A percentile compares a stretch with the other conserved stretches of the same genome.
These are phyloP conservation scores for Cryphonectria japonica DNA, from an alignment of 2,329 filamentous ascomycete species.

Conservation along the genomic window DNA sequence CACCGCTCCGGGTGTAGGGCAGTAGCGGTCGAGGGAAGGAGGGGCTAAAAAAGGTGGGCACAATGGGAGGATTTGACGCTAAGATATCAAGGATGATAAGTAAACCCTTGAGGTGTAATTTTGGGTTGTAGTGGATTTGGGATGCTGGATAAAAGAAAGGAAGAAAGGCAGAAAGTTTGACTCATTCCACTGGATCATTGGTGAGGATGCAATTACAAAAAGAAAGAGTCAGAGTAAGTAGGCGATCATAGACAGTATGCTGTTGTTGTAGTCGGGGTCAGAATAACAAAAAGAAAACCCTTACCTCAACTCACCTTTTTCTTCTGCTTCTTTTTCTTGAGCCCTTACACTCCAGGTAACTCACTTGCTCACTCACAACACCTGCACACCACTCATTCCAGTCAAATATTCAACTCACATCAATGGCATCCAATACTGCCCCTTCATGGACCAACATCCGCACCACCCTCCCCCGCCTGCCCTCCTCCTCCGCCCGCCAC, in stretches of 20 bases:
- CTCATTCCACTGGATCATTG: not conserved
- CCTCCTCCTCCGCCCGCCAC: not conserved
- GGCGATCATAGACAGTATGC: not conserved
- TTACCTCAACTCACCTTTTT: not conserved
- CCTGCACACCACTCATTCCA: not conserved
- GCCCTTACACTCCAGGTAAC: not conserved
- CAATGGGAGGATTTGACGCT: not conserved
- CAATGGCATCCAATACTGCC: not conserved
- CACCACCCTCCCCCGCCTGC: constrained; percentile 15
- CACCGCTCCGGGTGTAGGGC: not conserved
- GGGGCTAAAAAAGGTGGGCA: not conserved
- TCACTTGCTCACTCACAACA: not conserved
- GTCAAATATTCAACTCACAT: not conserved
- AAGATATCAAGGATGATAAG: not conserved
- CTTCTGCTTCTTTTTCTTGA: not conserved
- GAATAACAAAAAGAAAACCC: not conserved
- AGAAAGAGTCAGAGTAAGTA: not conserved
- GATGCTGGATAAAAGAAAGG: no score
- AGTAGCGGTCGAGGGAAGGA: not conserved
- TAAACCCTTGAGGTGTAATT: not conserved
- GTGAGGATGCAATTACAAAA: not conserved
- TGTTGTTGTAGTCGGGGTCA: not conserved
- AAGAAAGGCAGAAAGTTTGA: not conserved
- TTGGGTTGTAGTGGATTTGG: no score
- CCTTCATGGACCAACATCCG: constrained; percentile 6